Percentiles rank a stretch among this genome's conserved stretches.
Evolutionary conservation across 495 filamentous ascomycete genomes (phyloP).

Genomic region (Podospora conica): DNA sequence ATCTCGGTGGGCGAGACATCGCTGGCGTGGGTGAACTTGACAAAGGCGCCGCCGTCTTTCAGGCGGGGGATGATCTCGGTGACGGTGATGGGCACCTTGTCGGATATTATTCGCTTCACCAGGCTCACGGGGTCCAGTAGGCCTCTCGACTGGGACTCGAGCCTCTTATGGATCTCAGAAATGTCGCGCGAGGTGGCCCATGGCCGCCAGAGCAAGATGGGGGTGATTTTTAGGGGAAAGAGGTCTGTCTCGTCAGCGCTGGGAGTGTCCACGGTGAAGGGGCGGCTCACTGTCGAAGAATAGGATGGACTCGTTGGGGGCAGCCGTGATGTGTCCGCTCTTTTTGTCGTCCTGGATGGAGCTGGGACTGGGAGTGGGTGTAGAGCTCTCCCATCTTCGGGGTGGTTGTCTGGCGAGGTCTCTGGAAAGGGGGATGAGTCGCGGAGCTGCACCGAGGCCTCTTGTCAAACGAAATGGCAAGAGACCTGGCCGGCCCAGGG

Average conservation of each 20-base stretch:
- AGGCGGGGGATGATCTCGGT: conserved; percentile 73
- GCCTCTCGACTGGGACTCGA: conserved; percentile 53
- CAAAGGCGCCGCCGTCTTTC: conserved; percentile 89
- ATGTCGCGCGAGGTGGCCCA: conserved; percentile 49
- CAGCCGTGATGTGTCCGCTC: conserved; percentile 69
- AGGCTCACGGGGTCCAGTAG: conserved; percentile 59
- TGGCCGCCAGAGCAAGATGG: conserved; percentile 55
- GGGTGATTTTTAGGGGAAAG: conserved; percentile 72
- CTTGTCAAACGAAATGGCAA: background rate
- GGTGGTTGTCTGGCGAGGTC: background rate
- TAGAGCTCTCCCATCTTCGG: conserved; percentile 12
- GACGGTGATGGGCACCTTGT: conserved; percentile 55
- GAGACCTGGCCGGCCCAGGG: conserved; percentile 6
- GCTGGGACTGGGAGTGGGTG: background rate
- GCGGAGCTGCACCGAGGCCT: conserved; percentile 1
- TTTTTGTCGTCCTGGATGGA: conserved; percentile 46
- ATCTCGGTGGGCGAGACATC: conserved; percentile 52
- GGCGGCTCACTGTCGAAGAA: conserved; percentile 76
- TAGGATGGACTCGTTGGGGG: conserved; percentile 68
- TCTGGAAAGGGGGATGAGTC: background rate
- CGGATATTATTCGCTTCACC: conserved; percentile 56
- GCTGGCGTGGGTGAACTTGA: conserved; percentile 68
- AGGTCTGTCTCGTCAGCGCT: conserved; percentile 52
- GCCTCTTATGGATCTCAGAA: conserved; percentile 55
- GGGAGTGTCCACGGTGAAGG: background rate